Conservation (phyloP, 2,329 filamentous ascomycete species). For the Fusarium sp. region DNA sequence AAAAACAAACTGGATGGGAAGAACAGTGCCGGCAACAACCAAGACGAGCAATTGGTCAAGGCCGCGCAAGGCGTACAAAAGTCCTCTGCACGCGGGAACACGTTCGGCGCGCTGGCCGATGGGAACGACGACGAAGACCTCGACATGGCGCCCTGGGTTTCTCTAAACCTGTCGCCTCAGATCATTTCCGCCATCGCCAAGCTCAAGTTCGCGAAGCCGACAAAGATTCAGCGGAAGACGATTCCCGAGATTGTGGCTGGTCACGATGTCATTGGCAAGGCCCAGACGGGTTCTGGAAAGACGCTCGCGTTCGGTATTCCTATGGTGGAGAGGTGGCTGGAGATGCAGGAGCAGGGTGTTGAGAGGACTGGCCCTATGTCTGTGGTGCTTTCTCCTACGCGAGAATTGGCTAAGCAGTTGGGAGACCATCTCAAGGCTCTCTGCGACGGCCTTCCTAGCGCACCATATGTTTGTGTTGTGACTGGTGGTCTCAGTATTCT, state of each 20-base stretch:
- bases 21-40: conserved; percentile 35
- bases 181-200: conserved; percentile 80
- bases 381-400: conserved; percentile 87
- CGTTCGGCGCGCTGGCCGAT: conserved; percentile 67
- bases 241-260: conserved; percentile 87
- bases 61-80: conserved; percentile 51
- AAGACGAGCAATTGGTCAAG: conserved; percentile 50
- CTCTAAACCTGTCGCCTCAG: conserved; percentile 76
- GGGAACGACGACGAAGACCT: conserved; percentile 68
- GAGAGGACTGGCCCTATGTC: conserved; percentile 67
- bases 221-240: conserved; percentile 79
- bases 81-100: conserved; percentile 56
- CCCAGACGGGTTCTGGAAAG: conserved; percentile 95
- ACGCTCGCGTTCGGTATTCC: conserved; percentile 95
- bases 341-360: conserved; percentile 53
- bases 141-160: conserved; percentile 81
- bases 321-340: conserved; percentile 85
- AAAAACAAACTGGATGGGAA: conserved; percentile 48
- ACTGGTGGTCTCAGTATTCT: conserved; percentile 94
- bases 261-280: conserved; percentile 94
- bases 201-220: conserved; percentile 83
- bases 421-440: conserved; percentile 83
- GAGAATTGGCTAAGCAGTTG: conserved; percentile 94
- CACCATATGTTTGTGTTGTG: conserved; percentile 83
- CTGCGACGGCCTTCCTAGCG: conserved; percentile 68